Base-by-base conservation (phyloP, 2,329 filamentous ascomycete genomes). In the Neofusicoccum kwambonambiense region DNA sequence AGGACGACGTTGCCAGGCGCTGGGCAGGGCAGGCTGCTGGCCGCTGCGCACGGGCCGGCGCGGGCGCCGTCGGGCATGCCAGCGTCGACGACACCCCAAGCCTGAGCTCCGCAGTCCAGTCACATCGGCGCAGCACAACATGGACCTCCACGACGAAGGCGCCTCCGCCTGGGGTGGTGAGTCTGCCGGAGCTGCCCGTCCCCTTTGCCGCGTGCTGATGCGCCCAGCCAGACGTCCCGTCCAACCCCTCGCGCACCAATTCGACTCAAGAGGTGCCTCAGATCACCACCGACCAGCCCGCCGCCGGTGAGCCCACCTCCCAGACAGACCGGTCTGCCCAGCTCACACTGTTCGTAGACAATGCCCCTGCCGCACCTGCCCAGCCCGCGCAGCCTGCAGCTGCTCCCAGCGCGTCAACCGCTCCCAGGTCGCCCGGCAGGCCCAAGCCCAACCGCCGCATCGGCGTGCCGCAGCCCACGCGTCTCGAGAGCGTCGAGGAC, bases 401-500 rank as follows among this genome's bases (percentile, higher is more conserved):
- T 70, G 69, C 74, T 58, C 76, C 70, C 71, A 77, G 68, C 70
- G 73, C 70, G 41, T 71, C 79, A 45, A 76, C 77, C 67, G 77
- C 80, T 37, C 77, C 81, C 51, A 81, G 80, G 68, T 81, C 82
- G 37, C 79, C 82, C 52, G 82, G 79, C 49, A 81, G 64, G 42
- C 79, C 79, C n/a, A 65, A 61, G 63, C 54, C 63, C 15, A 61
- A 52, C 54, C 79, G 81, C 63, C 82, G 85, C 67, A 85, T 86
- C 73, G 82, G 92, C 73, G 88, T 89, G 70, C 89, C 89, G 66
- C 90, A 93, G 75, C 87, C 90, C 35, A 93, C 91, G 52, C 89
- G 88, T 62, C 89, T 94, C 67, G 88, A 94, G 78, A 89, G 89
- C 67, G 89, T 92, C 69, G 90, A 93, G 74, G 83, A 87, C 71